phyloP scores from a whole-genome alignment of 2,329 filamentous ascomycete genomes.

The Sclerotinia subarctica region DNA sequence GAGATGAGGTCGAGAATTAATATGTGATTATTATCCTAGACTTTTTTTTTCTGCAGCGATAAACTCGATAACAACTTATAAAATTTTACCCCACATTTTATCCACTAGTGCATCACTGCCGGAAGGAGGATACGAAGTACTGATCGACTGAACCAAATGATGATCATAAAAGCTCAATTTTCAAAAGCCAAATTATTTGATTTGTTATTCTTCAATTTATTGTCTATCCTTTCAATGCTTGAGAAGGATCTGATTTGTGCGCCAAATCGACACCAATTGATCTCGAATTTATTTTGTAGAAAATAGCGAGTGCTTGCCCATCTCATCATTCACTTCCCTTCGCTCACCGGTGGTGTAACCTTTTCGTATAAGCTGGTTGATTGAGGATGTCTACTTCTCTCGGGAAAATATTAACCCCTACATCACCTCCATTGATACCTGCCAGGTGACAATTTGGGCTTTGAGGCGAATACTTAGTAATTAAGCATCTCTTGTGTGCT shows the following conservation, averaged over 20 bases:
- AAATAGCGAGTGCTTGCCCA: neutral
- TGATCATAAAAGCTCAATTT: neutral
- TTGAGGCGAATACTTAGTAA: neutral
- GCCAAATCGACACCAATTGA: too few relatives aligned
- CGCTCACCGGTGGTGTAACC: too few relatives aligned
- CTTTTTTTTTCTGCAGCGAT: conserved; percentile 9
- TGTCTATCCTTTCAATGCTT: neutral
- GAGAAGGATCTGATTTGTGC: neutral
- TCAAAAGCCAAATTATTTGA: neutral
- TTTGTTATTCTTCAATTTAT: neutral
- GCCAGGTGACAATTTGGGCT: neutral
- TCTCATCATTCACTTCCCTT: neutral
- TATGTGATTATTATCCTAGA: neutral
- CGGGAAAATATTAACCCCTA: neutral
- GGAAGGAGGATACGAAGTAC: too few relatives aligned
- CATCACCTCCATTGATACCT: neutral
- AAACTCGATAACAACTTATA: conserved; percentile 9
- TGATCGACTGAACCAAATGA: neutral
- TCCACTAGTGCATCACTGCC: neutral
- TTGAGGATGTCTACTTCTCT: neutral
- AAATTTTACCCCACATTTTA: conserved; percentile 2
- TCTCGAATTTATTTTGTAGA: neutral
- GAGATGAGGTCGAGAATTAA: neutral
- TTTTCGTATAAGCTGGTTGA: neutral
- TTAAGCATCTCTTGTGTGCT: neutral